Evolutionary conservation across 768 basidiomycete genomes (phyloP).

Genomic region (Mycena kentingensis): DNA sequence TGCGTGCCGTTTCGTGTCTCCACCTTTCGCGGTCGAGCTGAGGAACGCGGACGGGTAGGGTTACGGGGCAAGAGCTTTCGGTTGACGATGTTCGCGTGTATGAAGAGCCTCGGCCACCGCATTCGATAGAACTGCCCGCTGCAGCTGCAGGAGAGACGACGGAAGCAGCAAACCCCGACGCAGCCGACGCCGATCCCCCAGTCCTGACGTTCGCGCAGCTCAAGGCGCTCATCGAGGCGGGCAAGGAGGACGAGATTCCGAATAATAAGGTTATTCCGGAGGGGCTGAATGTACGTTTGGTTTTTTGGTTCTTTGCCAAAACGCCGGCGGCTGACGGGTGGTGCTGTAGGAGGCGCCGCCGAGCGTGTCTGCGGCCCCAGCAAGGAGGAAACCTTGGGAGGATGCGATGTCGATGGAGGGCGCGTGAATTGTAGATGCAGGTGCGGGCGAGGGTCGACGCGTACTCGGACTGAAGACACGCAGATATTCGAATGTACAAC

Average conservation of each 20-base stretch:
- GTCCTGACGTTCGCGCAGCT: conserved; percentile 67
- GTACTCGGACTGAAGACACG: too few species aligned
- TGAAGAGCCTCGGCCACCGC: conserved; percentile 28
- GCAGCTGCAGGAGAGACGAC: background rate
- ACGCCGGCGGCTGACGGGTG: background rate
- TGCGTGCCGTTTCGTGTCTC: conserved; percentile 21
- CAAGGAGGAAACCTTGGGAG: conserved; percentile 76
- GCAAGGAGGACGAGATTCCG: conserved; percentile 71
- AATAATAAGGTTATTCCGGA: conserved; percentile 76
- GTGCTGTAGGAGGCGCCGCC: conserved; percentile 52
- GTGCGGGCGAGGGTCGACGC: too few species aligned
- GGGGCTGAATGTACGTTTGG: conserved; percentile 58
- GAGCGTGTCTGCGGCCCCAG: conserved; percentile 52
- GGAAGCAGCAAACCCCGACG: conserved; percentile 6
- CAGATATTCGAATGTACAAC: too few species aligned
- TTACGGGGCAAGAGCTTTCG: conserved; percentile 43
- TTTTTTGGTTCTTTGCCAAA: conserved; percentile 5
- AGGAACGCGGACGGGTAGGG: conserved; percentile 25
- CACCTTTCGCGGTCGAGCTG: background rate
- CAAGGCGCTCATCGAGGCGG: conserved; percentile 69
- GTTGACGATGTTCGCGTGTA: conserved; percentile 44
- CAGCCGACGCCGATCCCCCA: conserved; percentile 35
- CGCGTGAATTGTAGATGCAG: background rate
- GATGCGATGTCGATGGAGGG: background rate
- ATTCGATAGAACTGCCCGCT: background rate